Evolutionary conservation across 1,284 basidiomycete species (phyloP), one percentile per base, ranked within the genome.

Genomic region (Baeospora myosura): DNA sequence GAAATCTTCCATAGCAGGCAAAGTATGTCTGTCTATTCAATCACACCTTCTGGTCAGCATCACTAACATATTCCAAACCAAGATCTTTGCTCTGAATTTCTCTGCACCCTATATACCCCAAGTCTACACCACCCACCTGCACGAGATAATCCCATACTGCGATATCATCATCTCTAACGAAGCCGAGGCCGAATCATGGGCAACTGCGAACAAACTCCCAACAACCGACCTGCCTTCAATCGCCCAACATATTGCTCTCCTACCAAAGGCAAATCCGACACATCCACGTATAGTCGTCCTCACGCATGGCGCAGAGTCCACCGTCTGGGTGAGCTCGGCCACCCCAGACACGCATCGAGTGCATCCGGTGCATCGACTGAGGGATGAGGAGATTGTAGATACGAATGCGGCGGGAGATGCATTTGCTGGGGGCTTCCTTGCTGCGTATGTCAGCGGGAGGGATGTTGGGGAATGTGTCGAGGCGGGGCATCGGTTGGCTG

Each of bases 371-470:
- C 57, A 63, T 42, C 67, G 71, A 45, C 69, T 89, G 42, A 49
- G 64, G 41, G 63, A 63, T 48, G 69, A 69, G 47, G 57, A 76
- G 59, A 87, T 93, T 53, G 78, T 91, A 50, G 88, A 93, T 64
- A 93, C 89, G 47, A 93, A 92, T 65, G 88, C 85, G 28, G 88
- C 88, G 2, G 88, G 88, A 37, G 88, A 93, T 58, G 86, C 85
- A 45, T 92, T 91, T 52, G 87, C 87, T 4, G 88, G 89, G 43
- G 88, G 85, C 38, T 86, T 91, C 68, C 60, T 92, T 34, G 89
- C 81, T 24, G 88, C 83, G 8, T 71, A 78, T 44, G 75, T 85
- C 32, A 57, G 69, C 28, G 86, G 84, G 36, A 90, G 84, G 72
- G 62, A 53, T 38, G 54, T 88, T 38, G 78, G 81, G 37, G 76